These are phyloP conservation scores for Euptelea pleiosperma DNA, from an alignment of 164 flowering plant species.

Conservation along the genomic window DNA sequence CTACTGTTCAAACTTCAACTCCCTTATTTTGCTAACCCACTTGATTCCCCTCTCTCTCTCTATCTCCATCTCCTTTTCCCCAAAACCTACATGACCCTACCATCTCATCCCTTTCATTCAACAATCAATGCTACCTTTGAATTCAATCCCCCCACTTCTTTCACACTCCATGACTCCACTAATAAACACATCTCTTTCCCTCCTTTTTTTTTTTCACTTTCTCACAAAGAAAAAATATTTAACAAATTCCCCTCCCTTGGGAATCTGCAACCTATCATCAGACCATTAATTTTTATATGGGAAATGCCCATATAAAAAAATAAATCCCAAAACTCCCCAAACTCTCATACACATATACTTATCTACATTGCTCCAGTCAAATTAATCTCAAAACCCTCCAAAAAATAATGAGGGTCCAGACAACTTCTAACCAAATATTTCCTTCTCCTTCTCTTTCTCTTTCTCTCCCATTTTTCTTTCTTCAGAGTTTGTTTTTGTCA, in stretches of 20 bases:
- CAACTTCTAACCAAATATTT: background rate
- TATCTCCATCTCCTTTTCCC: no score
- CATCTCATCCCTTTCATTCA: slow-evolving; percentile 13
- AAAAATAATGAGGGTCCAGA: slow-evolving; percentile 39
- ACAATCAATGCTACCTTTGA: slow-evolving; percentile 47
- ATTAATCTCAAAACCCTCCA: slow-evolving; percentile 29
- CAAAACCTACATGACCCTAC: slow-evolving; percentile 14
- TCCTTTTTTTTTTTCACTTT: slow-evolving; percentile 21
- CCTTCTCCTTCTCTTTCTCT: background rate
- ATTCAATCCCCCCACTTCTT: slow-evolving; percentile 37
- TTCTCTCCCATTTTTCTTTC: slow-evolving; percentile 5
- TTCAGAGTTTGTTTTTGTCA: slow-evolving; percentile 36
- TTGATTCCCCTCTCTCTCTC: slow-evolving; percentile 6
- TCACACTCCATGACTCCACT: slow-evolving; percentile 33
- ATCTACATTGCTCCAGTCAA: slow-evolving; percentile 34
- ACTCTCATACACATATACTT: slow-evolving; percentile 23
- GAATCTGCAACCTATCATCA: slow-evolving; percentile 63
- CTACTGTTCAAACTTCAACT: slow-evolving; percentile 26
- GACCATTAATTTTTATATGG: slow-evolving; percentile 35
- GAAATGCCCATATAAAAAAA: slow-evolving; percentile 27
- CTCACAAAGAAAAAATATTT: slow-evolving; percentile 22
- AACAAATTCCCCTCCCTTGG: slow-evolving; percentile 62
- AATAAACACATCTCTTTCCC: slow-evolving; percentile 11
- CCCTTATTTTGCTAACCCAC: slow-evolving; percentile 7
- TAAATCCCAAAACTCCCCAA: slow-evolving; percentile 20